Evolutionary conservation across 805 yeast species (phyloP), one percentile per base, ranked within the genome.

Genomic region (Cyberlindnera lachancei): DNA sequence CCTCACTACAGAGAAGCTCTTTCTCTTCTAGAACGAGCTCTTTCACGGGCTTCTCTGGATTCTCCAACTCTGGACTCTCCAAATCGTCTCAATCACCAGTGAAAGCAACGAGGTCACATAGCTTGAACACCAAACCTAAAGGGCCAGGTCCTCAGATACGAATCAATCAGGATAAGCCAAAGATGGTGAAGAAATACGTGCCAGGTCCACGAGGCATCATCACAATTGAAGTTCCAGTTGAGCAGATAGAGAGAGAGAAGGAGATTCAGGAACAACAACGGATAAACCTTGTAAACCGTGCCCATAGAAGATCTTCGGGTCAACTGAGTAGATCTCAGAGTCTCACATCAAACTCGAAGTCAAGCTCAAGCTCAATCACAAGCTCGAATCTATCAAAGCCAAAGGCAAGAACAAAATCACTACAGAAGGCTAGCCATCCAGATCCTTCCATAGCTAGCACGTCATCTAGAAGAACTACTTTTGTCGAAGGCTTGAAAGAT

Each of bases 121-220:
- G 27, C 14, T 15, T 23, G 16, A 9, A 26, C 5, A 17, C n/a
- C 5, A 36, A 25, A 15, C 40, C 44, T 8, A 17, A 16, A 22
- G 7, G 23, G 9, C 6, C 22, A 16, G 15, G 18, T 12, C 18
- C 13, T 20, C 14, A 10, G 7, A 27, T 15, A 9, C 18, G 23
- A 18, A 30, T 15, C 17, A 26, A 26, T 9, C n/a, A 18, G 5
- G 23, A 27, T 3, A 41, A 35, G 20, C 61, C 63, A 11, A 69
- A 61, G 34, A 78, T 70, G 58, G 69, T 79, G 8, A 79, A 76
- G 42, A 78, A 73, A 41, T 81, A 80, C 57, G 66, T 81, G 28
- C 90, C 92, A 3, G 78, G 86, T 2, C 76, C 83, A 4, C 66
- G 73, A 44, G 92, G 92, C 11, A 63, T 81, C 34, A 70, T 77